Percentiles rank a stretch among this genome's conserved stretches.
These are phyloP conservation scores for Teratosphaeria nubilosa DNA, from an alignment of 2,329 filamentous ascomycete genomes.

Conservation along the genomic window DNA sequence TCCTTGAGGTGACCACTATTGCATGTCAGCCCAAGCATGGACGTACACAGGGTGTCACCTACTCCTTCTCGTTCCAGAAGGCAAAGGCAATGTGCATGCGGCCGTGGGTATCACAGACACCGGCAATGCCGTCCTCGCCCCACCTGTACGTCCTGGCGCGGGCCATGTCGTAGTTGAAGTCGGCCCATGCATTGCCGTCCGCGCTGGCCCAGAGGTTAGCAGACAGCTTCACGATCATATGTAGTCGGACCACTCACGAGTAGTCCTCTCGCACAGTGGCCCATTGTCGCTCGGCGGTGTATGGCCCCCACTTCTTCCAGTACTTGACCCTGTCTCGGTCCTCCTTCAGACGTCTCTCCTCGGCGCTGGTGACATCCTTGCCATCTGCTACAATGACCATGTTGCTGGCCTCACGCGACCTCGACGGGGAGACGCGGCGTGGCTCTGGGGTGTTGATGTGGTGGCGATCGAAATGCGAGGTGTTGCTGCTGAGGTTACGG, in stretches of 20 bases:
- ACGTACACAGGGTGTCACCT: conserved; percentile 21
- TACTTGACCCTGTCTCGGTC: conserved; percentile 77
- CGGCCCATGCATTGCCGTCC: conserved; percentile 87
- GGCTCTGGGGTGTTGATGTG: neutral
- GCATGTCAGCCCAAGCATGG: conserved; percentile 28
- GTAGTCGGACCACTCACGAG: conserved; percentile 42
- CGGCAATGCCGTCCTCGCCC: conserved; percentile 95
- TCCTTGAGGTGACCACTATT: conserved; percentile 83
- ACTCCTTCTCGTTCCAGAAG: conserved; percentile 98
- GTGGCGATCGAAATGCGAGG: neutral
- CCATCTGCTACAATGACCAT: conserved; percentile 91
- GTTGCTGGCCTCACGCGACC: conserved; percentile 6
- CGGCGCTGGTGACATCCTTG: conserved; percentile 76
- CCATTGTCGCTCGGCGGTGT: conserved; percentile 91
- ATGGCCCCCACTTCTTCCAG: conserved; percentile 98
- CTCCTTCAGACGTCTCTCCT: conserved; percentile 81
- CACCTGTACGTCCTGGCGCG: conserved; percentile 82
- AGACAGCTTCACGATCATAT: neutral
- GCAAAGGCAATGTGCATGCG: conserved; percentile 87
- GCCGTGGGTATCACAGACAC: conserved; percentile 87
- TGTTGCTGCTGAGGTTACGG: neutral
- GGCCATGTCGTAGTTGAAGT: conserved; percentile 90
- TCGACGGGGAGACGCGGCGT: neutral
- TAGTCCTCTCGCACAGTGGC: conserved; percentile 73
- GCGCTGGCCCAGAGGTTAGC: conserved; percentile 45